Conservation (phyloP, 192 early-diverging fungal species). For the Coemansia sp. region DNA sequence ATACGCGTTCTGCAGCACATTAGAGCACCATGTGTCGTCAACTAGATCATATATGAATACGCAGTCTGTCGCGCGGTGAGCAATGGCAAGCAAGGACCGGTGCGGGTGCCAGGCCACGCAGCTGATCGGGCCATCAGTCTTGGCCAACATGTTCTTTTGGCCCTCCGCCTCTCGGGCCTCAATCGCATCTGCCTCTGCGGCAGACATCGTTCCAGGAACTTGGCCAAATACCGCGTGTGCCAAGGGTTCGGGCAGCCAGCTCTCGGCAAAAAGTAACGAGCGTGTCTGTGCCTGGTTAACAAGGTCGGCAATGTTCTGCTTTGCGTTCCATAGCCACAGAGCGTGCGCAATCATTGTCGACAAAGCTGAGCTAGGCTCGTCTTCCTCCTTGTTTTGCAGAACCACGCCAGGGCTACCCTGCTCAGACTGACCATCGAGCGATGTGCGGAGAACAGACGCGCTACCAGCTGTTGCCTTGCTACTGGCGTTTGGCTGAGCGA, state of each 20-base stretch:
- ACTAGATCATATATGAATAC: constrained; percentile 70
- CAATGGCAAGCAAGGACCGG: constrained; percentile 65
- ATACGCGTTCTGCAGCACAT: constrained; percentile 36
- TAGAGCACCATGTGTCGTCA: constrained; percentile 53
- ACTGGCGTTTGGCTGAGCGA: not conserved
- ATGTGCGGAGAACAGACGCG: constrained; percentile 8
- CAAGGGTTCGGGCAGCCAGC: constrained; percentile 34
- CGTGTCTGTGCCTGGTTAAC: constrained; percentile 2
- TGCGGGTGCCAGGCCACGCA: constrained; percentile 78
- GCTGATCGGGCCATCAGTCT: constrained; percentile 48
- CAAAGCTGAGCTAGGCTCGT: not conserved
- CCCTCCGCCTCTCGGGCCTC: constrained; percentile 23
- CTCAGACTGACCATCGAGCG: not conserved
- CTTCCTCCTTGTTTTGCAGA: not conserved
- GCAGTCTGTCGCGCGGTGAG: constrained; percentile 59
- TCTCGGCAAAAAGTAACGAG: constrained; percentile 19
- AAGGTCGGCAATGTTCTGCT: constrained; percentile 21
- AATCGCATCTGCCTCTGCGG: constrained; percentile 20
- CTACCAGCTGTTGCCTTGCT: not conserved
- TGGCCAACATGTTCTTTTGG: constrained; percentile 32
- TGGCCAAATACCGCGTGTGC: constrained; percentile 23
- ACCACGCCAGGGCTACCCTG: not conserved
- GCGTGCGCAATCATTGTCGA: constrained; percentile 6
- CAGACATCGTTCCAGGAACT: constrained; percentile 22
- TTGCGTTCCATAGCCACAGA: constrained; percentile 44